Conservation (phyloP, 2,329 filamentous ascomycete genomes). For the Aspergillaceae sp. region DNA sequence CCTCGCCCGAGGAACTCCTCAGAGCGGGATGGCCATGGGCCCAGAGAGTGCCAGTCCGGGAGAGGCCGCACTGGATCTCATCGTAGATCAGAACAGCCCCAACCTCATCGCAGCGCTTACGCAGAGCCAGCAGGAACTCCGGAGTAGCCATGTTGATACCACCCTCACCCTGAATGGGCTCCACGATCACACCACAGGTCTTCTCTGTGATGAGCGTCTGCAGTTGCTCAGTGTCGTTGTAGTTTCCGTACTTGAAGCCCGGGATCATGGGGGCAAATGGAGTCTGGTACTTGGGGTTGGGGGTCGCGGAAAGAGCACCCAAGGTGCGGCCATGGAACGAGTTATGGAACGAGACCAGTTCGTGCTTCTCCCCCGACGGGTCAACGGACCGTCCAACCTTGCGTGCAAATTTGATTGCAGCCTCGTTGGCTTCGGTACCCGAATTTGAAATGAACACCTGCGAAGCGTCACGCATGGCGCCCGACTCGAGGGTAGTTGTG, state of each 20-base stretch:
- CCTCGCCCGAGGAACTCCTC: constrained; percentile 36
- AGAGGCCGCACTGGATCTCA: constrained; percentile 92
- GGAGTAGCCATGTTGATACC: constrained; percentile 76
- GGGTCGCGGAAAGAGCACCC: constrained; percentile 89
- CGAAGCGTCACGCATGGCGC: constrained; percentile 70
- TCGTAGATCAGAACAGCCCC: constrained; percentile 88
- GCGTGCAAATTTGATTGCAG: constrained; percentile 90
- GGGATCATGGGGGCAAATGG: constrained; percentile 94
- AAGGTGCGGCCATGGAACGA: constrained; percentile 97
- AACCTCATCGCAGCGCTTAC: constrained; percentile 73
- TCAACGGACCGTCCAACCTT: constrained; percentile 76
- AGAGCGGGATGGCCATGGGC: constrained; percentile 66
- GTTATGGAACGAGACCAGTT: constrained; percentile 82
- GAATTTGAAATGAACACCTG: constrained; percentile 94
- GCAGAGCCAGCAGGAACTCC: constrained; percentile 78
- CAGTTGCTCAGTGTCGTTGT: constrained; percentile 70
- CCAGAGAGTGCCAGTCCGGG: constrained; percentile 82
- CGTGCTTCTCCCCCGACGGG: constrained; percentile 63
- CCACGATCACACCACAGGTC: constrained; percentile 90
- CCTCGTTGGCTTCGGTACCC: constrained; percentile 93
- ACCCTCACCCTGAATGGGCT: constrained; percentile 96
- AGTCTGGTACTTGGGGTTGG: constrained; percentile 94
- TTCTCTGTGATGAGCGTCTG: constrained; percentile 66
- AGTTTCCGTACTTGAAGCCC: constrained; percentile 77
- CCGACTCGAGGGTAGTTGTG: constrained; percentile 67